Evolutionary conservation across 78 protist species (phyloP).

Genomic region (slime mould (Dictyostelium discoideum)): DNA sequence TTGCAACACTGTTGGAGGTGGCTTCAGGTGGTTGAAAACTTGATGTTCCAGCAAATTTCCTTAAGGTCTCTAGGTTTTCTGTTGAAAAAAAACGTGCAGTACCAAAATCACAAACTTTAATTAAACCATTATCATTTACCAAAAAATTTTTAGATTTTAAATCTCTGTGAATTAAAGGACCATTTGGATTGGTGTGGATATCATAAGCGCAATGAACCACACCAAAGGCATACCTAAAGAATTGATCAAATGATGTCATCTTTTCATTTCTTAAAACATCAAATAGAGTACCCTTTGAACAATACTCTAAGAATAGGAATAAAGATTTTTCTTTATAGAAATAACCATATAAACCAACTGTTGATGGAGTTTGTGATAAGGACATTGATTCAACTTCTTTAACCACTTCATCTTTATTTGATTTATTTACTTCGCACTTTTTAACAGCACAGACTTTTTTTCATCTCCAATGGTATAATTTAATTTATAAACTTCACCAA

Average conservation of each 20-base stretch:
- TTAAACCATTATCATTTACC: background rate
- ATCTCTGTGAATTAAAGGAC: background rate
- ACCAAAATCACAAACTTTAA: background rate
- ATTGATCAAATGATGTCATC: background rate
- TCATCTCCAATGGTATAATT: too few relatives aligned
- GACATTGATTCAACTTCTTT: background rate
- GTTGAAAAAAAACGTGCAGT: background rate
- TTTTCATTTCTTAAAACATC: background rate
- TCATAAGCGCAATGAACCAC: background rate
- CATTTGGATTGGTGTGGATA: background rate
- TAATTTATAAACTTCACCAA: too few relatives aligned
- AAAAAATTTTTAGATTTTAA: background rate
- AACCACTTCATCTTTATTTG: too few relatives aligned
- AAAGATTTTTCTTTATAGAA: too few relatives aligned
- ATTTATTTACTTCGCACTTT: too few relatives aligned
- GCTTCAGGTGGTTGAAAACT: background rate
- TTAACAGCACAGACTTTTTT: too few relatives aligned
- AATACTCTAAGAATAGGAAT: background rate
- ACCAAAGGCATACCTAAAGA: background rate
- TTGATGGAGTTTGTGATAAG: background rate
- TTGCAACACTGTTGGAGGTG: background rate
- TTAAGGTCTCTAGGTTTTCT: background rate
- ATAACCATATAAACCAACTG: background rate
- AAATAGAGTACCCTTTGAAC: background rate
- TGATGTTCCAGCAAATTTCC: background rate